These are phyloP conservation scores for Lindgomyces ingoldianus DNA, from an alignment of 495 filamentous ascomycete species.

Conservation along the genomic window DNA sequence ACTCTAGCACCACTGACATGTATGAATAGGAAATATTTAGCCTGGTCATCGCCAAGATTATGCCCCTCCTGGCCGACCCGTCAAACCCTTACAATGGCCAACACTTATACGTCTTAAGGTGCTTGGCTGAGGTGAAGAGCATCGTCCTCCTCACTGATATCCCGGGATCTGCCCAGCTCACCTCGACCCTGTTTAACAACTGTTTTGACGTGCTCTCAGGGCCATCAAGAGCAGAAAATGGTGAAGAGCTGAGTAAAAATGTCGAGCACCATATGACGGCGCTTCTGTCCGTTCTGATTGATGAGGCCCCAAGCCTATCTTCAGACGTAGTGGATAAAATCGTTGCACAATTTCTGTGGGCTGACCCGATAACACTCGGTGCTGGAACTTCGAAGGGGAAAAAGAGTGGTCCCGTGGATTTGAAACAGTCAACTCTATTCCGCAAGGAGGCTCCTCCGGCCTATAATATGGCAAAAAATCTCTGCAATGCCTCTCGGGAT, in stretches of 20 bases:
- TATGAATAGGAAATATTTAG: constrained; percentile 81
- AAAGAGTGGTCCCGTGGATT: constrained; percentile 62
- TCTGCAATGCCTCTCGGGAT: constrained; percentile 87
- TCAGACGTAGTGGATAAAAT: constrained; percentile 87
- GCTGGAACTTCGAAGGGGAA: constrained; percentile 50
- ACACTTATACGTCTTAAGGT: constrained; percentile 85
- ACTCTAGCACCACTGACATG: constrained; percentile 4
- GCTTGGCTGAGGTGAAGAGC: constrained; percentile 89
- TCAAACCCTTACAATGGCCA: constrained; percentile 89
- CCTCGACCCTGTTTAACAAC: constrained; percentile 74
- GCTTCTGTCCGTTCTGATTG: constrained; percentile 79
- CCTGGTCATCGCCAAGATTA: constrained; percentile 76
- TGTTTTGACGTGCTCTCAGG: constrained; percentile 94
- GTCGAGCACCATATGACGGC: constrained; percentile 90
- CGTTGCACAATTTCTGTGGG: constrained; percentile 90
- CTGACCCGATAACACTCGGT: constrained; percentile 62
- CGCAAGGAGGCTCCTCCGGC: constrained; percentile 85
- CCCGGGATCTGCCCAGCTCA: constrained; percentile 71
- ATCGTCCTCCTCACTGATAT: constrained; percentile 92
- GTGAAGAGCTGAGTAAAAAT: constrained; percentile 81
- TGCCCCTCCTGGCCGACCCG: constrained; percentile 84
- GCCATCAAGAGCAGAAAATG: constrained; percentile 67
- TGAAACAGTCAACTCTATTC: constrained; percentile 75
- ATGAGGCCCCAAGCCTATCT: constrained; percentile 80
- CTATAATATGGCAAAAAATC: constrained; percentile 92